Base-by-base conservation (phyloP, 257 asterid genomes). In the Capsicum rhomboideum region DNA sequence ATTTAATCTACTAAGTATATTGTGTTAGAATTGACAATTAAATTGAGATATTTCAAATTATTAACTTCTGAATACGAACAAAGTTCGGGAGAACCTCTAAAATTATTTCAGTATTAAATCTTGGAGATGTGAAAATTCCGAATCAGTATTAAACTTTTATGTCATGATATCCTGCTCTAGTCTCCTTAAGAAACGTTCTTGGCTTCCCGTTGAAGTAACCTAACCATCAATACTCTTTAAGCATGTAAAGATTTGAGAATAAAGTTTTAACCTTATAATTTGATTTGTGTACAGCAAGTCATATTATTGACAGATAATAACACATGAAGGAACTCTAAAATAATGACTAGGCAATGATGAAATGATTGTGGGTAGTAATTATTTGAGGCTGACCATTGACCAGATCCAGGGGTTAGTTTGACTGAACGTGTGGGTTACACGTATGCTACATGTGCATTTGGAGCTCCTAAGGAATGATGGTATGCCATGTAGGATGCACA, bases 401-500 rank as follows among this genome's bases (percentile, higher is more conserved):
- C 55, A 79, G 88, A 87, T 87, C 85, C 84, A 85, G 84, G 85
- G 80, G 80, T 80, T 55, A 42, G n/a, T 88, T 85, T 85, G 88
- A 83, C 90, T 66, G 87, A 68, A 75, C 87, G 87, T 87, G 88
- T 83, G 88, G 82, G 11, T 66, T 80, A 83, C 88, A 83, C 84
- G 21, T 72, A 44, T 44, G 56, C 80, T 74, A 13, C 80, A 75
- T 1, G 81, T 49, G 81, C 6, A 26, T 26, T 26, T 75, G 42
- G 21, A 16, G 63, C 23, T 75, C 26, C 17, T 8, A 49, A 46
- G 58, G 40, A 49, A 75, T 75, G 23, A 49, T 75, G 61, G 44
- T 26, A 26, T 75, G 58, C 26, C 61, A 75, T 18, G 26, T 26
- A 34, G 40, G 40, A 34, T 34, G 4, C 40, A 34, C 40, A 34